These are phyloP conservation scores for Sporothrix globosa DNA, from an alignment of 2,329 filamentous ascomycete species.

Conservation along the genomic window DNA sequence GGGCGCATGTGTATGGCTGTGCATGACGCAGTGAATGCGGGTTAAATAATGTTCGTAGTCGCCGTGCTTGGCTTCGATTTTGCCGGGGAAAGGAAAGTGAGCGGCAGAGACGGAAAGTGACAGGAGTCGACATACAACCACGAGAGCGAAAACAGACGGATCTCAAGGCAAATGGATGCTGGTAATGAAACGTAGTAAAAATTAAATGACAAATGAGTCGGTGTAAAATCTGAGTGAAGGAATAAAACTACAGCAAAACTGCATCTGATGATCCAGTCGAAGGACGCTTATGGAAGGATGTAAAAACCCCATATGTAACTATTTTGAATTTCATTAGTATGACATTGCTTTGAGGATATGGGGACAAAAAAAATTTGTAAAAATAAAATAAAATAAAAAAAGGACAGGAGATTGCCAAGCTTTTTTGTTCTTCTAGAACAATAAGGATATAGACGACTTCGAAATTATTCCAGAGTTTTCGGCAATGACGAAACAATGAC, in stretches of 20 bases:
- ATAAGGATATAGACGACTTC: too few relatives aligned
- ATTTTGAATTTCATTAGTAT: neutral
- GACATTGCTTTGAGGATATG: neutral
- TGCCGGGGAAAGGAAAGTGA: neutral
- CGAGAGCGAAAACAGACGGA: neutral
- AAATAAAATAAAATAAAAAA: neutral
- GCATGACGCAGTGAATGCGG: too few relatives aligned
- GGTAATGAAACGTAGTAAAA: slow-evolving; percentile 4
- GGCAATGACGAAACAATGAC: slow-evolving; percentile 5
- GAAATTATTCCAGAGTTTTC: neutral
- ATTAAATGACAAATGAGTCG: neutral
- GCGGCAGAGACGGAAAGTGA: neutral
- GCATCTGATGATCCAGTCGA: too few relatives aligned
- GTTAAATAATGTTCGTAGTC: slow-evolving; percentile 1
- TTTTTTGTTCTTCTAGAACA: neutral
- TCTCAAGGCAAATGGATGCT: neutral
- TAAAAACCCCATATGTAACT: too few relatives aligned
- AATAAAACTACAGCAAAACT: too few relatives aligned
- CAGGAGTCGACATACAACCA: neutral
- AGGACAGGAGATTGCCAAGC: neutral
- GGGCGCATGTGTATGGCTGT: too few relatives aligned
- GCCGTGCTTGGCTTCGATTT: slow-evolving; percentile 19
- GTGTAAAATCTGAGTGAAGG: neutral
- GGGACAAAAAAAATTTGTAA: too few relatives aligned
- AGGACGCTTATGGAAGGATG: too few relatives aligned